Conservation (phyloP, 1,139 yeast genomes). For the Sugiyamaella pinicola region DNA sequence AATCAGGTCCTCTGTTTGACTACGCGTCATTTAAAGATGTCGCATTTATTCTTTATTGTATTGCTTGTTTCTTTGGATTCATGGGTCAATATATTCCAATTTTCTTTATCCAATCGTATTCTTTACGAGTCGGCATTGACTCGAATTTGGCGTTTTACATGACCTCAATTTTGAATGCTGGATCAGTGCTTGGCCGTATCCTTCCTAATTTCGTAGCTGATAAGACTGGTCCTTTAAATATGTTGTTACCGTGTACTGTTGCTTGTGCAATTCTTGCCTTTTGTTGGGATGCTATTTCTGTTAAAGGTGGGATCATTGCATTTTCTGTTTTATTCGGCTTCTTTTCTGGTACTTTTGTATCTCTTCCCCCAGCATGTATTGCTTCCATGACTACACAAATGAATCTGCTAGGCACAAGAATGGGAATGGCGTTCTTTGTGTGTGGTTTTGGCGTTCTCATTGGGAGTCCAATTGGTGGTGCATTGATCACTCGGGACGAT, state of each 20-base stretch:
- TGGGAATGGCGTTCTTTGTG: constrained; percentile 62
- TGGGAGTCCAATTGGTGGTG: constrained; percentile 58
- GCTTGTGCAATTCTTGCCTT: constrained; percentile 16
- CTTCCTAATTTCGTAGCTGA: constrained; percentile 53
- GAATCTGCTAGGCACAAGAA: constrained; percentile 47
- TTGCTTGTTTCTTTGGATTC: constrained; percentile 40
- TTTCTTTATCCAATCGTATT: constrained; percentile 42
- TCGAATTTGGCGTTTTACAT: constrained; percentile 35
- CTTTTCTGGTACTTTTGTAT: constrained; percentile 49
- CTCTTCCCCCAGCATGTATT: constrained; percentile 48
- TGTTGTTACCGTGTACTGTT: constrained; percentile 40
- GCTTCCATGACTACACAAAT: constrained; percentile 56
- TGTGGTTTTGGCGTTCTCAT: constrained; percentile 56
- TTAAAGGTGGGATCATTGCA: constrained; percentile 48
- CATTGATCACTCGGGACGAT: constrained; percentile 39
- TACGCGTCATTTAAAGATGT: constrained; percentile 38
- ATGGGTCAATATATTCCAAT: constrained; percentile 43
- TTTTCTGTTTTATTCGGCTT: constrained; percentile 53
- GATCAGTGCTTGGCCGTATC: constrained; percentile 54
- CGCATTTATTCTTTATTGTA: constrained; percentile 36
- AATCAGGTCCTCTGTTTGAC: constrained; percentile 37
- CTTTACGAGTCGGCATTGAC: constrained; percentile 32
- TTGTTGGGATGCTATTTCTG: constrained; percentile 47
- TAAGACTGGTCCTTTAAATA: constrained; percentile 50
- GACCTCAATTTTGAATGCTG: constrained; percentile 56